A percentile compares a stretch with the other conserved stretches of the same genome.
These are phyloP conservation scores for Colletotrichum sp. DNA, from an alignment of 2,329 filamentous ascomycete genomes.

Conservation along the genomic window DNA sequence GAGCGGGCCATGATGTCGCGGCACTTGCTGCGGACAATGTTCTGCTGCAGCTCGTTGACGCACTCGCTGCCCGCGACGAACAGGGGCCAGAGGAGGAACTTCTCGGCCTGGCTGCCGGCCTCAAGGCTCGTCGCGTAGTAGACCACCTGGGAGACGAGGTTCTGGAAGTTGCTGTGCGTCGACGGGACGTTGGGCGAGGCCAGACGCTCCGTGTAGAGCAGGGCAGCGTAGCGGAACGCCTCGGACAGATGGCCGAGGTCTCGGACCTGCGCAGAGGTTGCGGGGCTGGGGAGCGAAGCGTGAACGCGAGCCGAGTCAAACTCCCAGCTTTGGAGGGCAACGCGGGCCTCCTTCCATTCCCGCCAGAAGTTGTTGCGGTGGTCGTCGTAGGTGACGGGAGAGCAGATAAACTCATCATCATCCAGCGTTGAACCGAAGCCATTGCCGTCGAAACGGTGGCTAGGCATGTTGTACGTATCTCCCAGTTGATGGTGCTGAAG, in stretches of 20 bases:
- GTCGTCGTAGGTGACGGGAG: slow-evolving; percentile 58
- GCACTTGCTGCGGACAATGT: slow-evolving; percentile 80
- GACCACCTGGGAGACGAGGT: slow-evolving; percentile 80
- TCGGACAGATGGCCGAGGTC: slow-evolving; percentile 86
- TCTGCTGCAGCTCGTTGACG: slow-evolving; percentile 79
- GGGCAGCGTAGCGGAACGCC: slow-evolving; percentile 86
- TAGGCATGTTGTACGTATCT: slow-evolving; percentile 44
- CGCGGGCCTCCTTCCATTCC: slow-evolving; percentile 83
- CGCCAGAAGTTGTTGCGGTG: slow-evolving; percentile 75
- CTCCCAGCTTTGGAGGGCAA: slow-evolving; percentile 80
- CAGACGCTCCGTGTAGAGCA: slow-evolving; percentile 89
- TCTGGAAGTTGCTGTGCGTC: slow-evolving; percentile 79
- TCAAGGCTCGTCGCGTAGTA: slow-evolving; percentile 84
- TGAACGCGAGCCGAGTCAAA: slow-evolving; percentile 64
- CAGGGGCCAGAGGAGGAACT: slow-evolving; percentile 91
- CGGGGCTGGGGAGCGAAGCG: slow-evolving; percentile 52
- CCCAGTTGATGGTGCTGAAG: slow-evolving; percentile 30
- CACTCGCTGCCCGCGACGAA: slow-evolving; percentile 92
- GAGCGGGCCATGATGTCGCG: slow-evolving; percentile 86
- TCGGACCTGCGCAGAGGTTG: slow-evolving; percentile 66
- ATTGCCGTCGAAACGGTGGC: slow-evolving; percentile 69
- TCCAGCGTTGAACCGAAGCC: slow-evolving; percentile 64
- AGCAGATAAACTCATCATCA: slow-evolving; percentile 57
- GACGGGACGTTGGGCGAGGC: slow-evolving; percentile 78
- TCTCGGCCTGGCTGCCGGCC: slow-evolving; percentile 74